Conservation (phyloP, 1,284 basidiomycete genomes). For the Albatrellus sp. region DNA sequence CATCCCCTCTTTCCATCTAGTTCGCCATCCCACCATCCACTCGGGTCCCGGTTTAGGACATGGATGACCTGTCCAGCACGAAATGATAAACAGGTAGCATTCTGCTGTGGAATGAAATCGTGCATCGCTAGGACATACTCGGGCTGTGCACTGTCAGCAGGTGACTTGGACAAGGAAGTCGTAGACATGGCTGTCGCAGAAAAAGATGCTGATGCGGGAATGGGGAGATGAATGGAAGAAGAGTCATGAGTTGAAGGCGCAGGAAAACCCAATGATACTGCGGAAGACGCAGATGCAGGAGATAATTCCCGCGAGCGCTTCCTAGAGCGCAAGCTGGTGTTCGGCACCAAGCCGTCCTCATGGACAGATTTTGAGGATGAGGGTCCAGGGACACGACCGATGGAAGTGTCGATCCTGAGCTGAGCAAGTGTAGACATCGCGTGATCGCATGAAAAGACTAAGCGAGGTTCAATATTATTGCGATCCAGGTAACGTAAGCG, state of each 20-base stretch:
- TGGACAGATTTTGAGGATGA: constrained; percentile 7
- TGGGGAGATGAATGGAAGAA: constrained; percentile 33
- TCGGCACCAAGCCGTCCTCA: not conserved
- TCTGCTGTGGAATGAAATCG: constrained; percentile 65
- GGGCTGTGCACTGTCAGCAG: constrained; percentile 25
- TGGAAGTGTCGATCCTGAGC: constrained; percentile 17
- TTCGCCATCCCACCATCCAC: constrained; percentile 99
- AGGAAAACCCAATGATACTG: constrained; percentile 40
- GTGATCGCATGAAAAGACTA: constrained; percentile 9
- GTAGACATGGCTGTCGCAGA: constrained; percentile 15
- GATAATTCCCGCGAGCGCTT: constrained; percentile 34
- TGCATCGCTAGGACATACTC: constrained; percentile 82
- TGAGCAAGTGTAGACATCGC: constrained; percentile 9
- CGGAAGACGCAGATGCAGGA: constrained; percentile 41
- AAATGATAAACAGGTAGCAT: constrained; percentile 80
- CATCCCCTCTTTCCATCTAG: constrained; percentile 82
- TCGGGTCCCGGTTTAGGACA: constrained; percentile 76
- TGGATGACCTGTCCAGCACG: constrained; percentile 83
- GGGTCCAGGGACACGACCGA: constrained; percentile 7
- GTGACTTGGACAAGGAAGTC: constrained; percentile 14
- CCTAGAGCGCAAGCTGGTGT: constrained; percentile 10
- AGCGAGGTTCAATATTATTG: not conserved
- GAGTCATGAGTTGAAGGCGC: constrained; percentile 42
- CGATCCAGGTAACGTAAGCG: not conserved
- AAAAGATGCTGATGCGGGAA: constrained; percentile 14